Evolutionary conservation across 441 rosid genomes (phyloP), one percentile per base, ranked within the genome.

Genomic region (Breynia disticha): DNA sequence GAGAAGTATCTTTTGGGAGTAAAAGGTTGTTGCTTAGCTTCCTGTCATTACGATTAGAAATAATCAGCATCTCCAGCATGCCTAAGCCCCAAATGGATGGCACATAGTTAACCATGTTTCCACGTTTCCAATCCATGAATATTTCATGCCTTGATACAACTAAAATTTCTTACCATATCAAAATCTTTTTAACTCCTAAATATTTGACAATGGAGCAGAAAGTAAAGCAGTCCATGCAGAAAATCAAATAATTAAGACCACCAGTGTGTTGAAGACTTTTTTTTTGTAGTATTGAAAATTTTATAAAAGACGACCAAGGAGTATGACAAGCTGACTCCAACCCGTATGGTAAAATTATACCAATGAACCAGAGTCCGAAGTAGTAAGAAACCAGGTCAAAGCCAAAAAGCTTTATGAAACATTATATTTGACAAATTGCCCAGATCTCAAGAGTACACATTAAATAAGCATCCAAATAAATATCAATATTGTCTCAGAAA

Each of bases 1-100:
- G 96, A 91, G 78, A 82, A 91, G 75, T 86, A 91, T 68, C 77
- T 86, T 72, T 91, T 87, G 7, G 94, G 95, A 55, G 71, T 58
- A 60, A 87, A 83, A 35, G 91, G 73, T 69, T 73, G 62, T 83
- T 78, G 74, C 32, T 65, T 57, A 2, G 67, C 21, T 20, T 65
- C 51, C 74, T 56, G 50, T 52, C 46, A 62, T 58, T 15, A 28
- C 48, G 44, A 55, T 49, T 37, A 56, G 50, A 59, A 35, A 35
- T 24, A 48, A 64, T 56, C 16, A 50, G 50, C 11, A 57, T 9
- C 19, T 46, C 20, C 15, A 20, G 1, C 16, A 16, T 0, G 21
- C 3, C 20, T 5, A 45, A 56, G 43, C 17, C 3, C n/a, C 1
- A 49, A 20, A 28, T 1, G 8, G 17, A 28, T 19, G 19, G 42